phyloP scores from a whole-genome alignment of 495 filamentous ascomycete species.

The Penicillium daleae region DNA sequence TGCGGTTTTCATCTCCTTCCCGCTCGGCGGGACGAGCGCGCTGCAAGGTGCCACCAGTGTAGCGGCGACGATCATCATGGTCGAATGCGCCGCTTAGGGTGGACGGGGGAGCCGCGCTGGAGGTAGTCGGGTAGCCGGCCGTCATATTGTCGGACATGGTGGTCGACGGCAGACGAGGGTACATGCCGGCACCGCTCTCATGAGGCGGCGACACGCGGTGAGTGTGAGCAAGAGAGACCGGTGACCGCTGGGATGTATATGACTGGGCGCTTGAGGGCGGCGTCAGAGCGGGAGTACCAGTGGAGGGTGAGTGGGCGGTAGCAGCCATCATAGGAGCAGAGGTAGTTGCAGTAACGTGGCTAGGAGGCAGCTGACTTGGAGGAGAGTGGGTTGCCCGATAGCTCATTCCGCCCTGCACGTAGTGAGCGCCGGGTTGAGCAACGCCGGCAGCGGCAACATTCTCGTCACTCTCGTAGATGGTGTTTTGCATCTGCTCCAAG shows the following conservation, averaged over 20 bases:
- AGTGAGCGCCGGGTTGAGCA: constrained; percentile 69
- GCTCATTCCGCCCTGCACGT: constrained; percentile 58
- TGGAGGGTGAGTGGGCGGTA: constrained; percentile 54
- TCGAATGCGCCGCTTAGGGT: constrained; percentile 84
- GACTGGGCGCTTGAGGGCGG: constrained; percentile 86
- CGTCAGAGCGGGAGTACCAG: constrained; percentile 81
- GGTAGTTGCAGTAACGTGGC: constrained; percentile 60
- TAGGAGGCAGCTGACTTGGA: constrained; percentile 54
- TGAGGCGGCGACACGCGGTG: constrained; percentile 67
- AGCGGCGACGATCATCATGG: constrained; percentile 77
- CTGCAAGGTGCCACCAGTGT: constrained; percentile 86
- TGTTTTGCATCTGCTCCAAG: constrained; percentile 91
- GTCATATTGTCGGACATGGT: constrained; percentile 59
- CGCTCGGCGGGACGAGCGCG: constrained; percentile 59
- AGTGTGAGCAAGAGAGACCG: constrained; percentile 61
- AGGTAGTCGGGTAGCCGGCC: constrained; percentile 61
- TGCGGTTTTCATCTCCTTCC: constrained; percentile 40
- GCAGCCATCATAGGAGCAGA: constrained; percentile 63
- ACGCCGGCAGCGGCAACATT: constrained; percentile 75
- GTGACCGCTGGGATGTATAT: constrained; percentile 85
- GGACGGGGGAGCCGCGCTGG: constrained; percentile 70
- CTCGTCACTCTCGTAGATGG: constrained; percentile 89
- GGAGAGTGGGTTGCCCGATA: constrained; percentile 79
- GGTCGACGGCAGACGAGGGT: constrained; percentile 82
- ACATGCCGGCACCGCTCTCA: constrained; percentile 69